phyloP scores from a whole-genome alignment of 305 asterid genomes.

The Fraxinus dipetala region DNA sequence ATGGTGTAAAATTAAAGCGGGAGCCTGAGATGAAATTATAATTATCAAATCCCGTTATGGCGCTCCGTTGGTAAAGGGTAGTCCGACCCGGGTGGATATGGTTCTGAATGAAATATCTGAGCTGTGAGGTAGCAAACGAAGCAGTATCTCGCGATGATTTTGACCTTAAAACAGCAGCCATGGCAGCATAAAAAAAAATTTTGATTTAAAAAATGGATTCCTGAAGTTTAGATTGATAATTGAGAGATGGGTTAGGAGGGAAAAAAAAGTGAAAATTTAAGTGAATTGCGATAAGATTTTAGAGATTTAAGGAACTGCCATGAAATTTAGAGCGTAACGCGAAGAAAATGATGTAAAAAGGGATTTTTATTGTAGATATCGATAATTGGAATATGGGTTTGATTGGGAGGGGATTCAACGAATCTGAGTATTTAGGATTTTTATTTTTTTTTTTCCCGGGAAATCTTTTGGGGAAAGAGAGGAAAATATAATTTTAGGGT shows the following conservation, averaged over 20 bases:
- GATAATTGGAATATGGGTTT: slow-evolving; percentile 16
- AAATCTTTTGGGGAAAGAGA: not conserved
- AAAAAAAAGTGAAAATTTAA: not conserved
- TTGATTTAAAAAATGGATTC: not conserved
- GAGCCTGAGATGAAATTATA: slow-evolving; percentile 37
- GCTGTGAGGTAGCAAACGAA: slow-evolving; percentile 59
- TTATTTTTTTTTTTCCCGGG: not conserved
- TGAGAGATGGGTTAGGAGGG: slow-evolving; percentile 18
- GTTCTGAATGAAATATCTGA: slow-evolving; percentile 62
- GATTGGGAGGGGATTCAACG: not conserved
- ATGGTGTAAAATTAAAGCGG: slow-evolving; percentile 43
- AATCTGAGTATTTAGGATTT: not conserved
- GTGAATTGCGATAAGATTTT: slow-evolving; percentile 16
- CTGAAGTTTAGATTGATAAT: slow-evolving; percentile 18
- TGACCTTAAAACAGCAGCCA: slow-evolving; percentile 83
- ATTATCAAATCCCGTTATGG: slow-evolving; percentile 36
- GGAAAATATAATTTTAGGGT: not conserved
- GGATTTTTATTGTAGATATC: slow-evolving; percentile 26
- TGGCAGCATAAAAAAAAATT: slow-evolving; percentile 30
- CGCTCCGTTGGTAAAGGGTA: slow-evolving; percentile 42
- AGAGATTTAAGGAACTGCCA: not conserved
- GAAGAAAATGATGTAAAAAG: slow-evolving; percentile 8
- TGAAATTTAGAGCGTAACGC: not conserved
- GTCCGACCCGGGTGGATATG: slow-evolving; percentile 54
- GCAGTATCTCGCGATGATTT: slow-evolving; percentile 67